These are phyloP conservation scores for Apiotrichum gamsii DNA, from an alignment of 1,284 basidiomycete species.

Conservation along the genomic window DNA sequence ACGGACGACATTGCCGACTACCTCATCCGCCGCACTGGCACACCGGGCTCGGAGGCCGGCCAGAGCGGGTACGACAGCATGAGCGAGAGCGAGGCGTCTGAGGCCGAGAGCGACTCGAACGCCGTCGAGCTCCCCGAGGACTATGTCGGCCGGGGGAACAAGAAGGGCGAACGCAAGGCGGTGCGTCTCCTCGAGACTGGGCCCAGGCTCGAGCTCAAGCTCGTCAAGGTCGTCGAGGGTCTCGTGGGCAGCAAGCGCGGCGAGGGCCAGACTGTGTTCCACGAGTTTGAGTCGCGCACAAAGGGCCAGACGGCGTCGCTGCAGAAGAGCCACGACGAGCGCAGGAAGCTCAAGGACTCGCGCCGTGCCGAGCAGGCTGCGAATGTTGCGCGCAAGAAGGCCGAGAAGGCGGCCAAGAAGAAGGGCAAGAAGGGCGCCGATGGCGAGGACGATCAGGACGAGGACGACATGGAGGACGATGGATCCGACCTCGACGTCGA, in stretches of 20 bases:
- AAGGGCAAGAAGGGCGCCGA: conserved; percentile 26
- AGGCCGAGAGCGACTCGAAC: conserved; percentile 67
- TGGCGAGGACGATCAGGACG: conserved; percentile 48
- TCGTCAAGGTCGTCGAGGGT: conserved; percentile 95
- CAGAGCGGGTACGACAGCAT: conserved; percentile 78
- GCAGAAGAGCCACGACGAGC: conserved; percentile 66
- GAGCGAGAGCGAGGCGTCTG: conserved; percentile 54
- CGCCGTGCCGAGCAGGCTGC: conserved; percentile 78
- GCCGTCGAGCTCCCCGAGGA: conserved; percentile 76
- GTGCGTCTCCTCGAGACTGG: conserved; percentile 91
- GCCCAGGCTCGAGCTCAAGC: conserved; percentile 83
- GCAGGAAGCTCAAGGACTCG: conserved; percentile 65
- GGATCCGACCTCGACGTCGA: conserved; percentile 47
- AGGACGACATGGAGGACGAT: conserved; percentile 44
- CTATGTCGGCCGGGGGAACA: conserved; percentile 91
- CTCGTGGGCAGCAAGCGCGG: conserved; percentile 60
- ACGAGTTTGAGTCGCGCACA: conserved; percentile 73
- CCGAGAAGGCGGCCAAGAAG: conserved; percentile 37
- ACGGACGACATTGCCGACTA: conserved; percentile 96
- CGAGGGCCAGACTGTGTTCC: conserved; percentile 82
- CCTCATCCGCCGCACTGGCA: conserved; percentile 58
- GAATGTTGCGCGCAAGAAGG: conserved; percentile 76
- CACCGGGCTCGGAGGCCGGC: conserved; percentile 43
- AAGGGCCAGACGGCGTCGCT: conserved; percentile 63
- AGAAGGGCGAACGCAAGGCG: conserved; percentile 81